A percentile compares a stretch with the other conserved stretches of the same genome.
These are phyloP conservation scores for Kingdonia uniflora DNA, from an alignment of 164 flowering plant genomes.

Conservation along the genomic window DNA sequence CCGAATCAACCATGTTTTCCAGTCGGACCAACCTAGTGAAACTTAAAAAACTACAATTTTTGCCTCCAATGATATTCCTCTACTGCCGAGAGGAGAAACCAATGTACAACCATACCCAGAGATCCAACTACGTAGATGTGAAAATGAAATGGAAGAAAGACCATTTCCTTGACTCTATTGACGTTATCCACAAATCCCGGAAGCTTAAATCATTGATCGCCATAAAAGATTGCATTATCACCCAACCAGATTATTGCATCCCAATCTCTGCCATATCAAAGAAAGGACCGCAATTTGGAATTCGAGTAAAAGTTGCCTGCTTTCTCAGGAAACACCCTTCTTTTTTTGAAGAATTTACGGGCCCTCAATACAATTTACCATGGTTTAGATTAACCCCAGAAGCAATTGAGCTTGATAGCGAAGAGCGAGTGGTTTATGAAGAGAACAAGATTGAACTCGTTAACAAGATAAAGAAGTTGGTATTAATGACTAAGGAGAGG, in stretches of 20 bases:
- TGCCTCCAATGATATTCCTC: not conserved
- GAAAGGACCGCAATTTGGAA: constrained; percentile 34
- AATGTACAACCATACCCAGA: constrained; percentile 23
- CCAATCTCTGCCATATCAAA: constrained; percentile 71
- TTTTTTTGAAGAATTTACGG: constrained; percentile 66
- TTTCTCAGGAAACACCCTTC: constrained; percentile 70
- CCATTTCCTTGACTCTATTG: constrained; percentile 48
- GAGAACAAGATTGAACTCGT: constrained; percentile 30
- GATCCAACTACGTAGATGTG: constrained; percentile 51
- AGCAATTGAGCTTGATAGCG: constrained; percentile 48
- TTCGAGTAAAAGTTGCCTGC: constrained; percentile 51
- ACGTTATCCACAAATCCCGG: constrained; percentile 37
- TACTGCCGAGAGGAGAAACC: constrained; percentile 4
- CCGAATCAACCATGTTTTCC: constrained; percentile 2
- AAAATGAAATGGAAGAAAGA: constrained; percentile 92
- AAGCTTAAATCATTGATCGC: constrained; percentile 49
- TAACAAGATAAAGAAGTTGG: constrained; percentile 47
- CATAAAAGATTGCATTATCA: constrained; percentile 45
- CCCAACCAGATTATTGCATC: constrained; percentile 40
- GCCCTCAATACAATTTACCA: constrained; percentile 56
- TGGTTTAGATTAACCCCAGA: constrained; percentile 76
- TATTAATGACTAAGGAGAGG: constrained; percentile 57
- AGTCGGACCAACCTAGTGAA: constrained; percentile 2
- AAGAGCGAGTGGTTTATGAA: constrained; percentile 37
- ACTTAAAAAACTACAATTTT: constrained; percentile 3